A percentile compares a stretch with the other conserved stretches of the same genome.
These are phyloP conservation scores for Leavenworthia alabamica DNA, from an alignment of 345 rosid genomes.

Conservation along the genomic window DNA sequence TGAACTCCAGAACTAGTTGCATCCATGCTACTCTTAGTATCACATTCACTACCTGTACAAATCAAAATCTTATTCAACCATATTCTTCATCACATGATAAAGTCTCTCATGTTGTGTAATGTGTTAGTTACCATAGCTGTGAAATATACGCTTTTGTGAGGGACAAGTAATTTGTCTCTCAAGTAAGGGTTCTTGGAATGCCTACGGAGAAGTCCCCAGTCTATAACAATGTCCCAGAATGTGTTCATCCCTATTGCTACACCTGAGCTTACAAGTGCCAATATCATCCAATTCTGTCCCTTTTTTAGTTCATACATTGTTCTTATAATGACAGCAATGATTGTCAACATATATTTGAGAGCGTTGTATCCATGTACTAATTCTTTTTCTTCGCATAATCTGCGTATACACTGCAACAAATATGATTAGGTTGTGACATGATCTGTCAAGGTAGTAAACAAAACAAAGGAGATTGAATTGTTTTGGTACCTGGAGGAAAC, in stretches of 20 bases:
- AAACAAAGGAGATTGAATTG: not conserved
- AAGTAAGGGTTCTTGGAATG: conserved; percentile 53
- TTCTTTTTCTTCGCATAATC: conserved; percentile 55
- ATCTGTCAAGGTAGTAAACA: not conserved
- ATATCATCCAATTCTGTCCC: conserved; percentile 48
- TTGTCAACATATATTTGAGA: conserved; percentile 54
- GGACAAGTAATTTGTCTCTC: conserved; percentile 54
- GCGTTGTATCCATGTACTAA: conserved; percentile 47
- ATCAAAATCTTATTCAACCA: not conserved
- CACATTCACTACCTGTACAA: conserved; percentile 43
- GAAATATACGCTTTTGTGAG: conserved; percentile 61
- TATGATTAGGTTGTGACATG: not conserved
- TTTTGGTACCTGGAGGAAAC: conserved; percentile 51
- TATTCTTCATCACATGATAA: not conserved
- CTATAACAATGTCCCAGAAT: conserved; percentile 64
- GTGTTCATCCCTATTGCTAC: conserved; percentile 40
- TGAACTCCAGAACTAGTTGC: conserved; percentile 58
- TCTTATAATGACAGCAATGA: conserved; percentile 55
- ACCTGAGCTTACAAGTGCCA: conserved; percentile 60
- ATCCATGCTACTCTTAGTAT: conserved; percentile 59
- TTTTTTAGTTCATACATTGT: conserved; percentile 51
- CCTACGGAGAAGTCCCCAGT: conserved; percentile 70
- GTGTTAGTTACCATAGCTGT: conserved; percentile 47
- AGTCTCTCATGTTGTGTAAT: not conserved
- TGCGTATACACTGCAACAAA: conserved; percentile 47